Percentiles rank a stretch among this genome's conserved stretches.
Conservation (phyloP, 176 grass and related monocot species). For the Saccharum officinarum region DNA sequence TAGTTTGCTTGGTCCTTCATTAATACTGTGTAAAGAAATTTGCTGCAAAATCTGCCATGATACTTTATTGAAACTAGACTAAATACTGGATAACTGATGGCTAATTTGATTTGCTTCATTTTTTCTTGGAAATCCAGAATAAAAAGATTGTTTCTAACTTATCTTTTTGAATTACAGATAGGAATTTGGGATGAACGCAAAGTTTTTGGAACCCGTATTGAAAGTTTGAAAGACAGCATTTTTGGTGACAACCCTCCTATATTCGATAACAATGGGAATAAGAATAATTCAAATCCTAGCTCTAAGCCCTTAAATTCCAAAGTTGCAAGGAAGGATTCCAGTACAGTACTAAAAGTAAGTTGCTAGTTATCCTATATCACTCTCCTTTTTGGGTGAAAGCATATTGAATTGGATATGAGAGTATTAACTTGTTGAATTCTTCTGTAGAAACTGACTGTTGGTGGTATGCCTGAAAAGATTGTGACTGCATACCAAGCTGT, state of each 20-base stretch:
- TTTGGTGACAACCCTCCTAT: slow-evolving; percentile 58
- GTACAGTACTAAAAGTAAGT: slow-evolving; percentile 76
- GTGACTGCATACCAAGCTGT: slow-evolving; percentile 72
- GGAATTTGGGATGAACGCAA: slow-evolving; percentile 93
- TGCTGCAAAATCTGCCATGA: too few relatives aligned
- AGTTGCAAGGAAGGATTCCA: slow-evolving; percentile 63
- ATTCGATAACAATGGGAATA: slow-evolving; percentile 45
- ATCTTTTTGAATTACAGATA: slow-evolving; percentile 60
- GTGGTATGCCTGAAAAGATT: slow-evolving; percentile 91
- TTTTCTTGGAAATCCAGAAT: background rate
- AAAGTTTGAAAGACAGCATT: slow-evolving; percentile 71
- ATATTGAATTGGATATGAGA: slow-evolving; percentile 26
- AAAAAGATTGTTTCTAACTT: background rate
- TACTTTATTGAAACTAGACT: background rate
- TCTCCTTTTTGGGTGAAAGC: background rate
- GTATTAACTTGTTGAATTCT: slow-evolving; percentile 18
- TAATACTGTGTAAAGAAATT: too few relatives aligned
- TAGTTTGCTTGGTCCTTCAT: too few relatives aligned
- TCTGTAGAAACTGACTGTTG: slow-evolving; percentile 79
- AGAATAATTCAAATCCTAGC: slow-evolving; percentile 44
- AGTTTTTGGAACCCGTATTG: slow-evolving; percentile 83
- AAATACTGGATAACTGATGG: background rate
- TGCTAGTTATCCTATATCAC: slow-evolving; percentile 11
- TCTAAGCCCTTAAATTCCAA: slow-evolving; percentile 59
- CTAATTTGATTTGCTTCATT: background rate